Base-by-base conservation (phyloP, 148 eudicot species). In the Rhododendron ovatum region DNA sequence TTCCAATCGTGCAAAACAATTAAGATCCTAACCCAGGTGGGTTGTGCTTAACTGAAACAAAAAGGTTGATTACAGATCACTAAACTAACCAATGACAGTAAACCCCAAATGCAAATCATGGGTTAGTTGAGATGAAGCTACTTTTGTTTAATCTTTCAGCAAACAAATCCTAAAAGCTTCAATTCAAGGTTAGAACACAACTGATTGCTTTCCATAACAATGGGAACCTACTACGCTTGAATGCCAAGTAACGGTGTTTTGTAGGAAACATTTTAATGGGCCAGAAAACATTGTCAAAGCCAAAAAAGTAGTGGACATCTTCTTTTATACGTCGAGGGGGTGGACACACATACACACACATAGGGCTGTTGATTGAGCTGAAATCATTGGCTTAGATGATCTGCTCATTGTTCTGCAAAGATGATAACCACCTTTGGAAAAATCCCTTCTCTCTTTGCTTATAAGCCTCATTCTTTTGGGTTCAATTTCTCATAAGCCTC, bases 61-160 rank as follows among this genome's bases (percentile, higher is more conserved):
- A 87, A 75, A n/a, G 88, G 86, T 84, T 88, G 86, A 92, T 88
- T 87, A 89, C 84, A 85, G 84, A 83, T 84, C 86, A 51, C 20
- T 26, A 81, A 65, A 51, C 75, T 2, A 13, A 84, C 86, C 77
- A 22, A 81, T 17, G 26, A 53, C 47, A 80, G 69, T 47, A 84
- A 74, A 73, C 78, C 69, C 88, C 30, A 67, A 75, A n/a, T 87
- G 82, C 20, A 83, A 92, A 91, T 89, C 90, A 92, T 86, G 78
- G 85, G 85, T 93, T 93, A 88, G 93, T 94, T 94, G 92, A 86
- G 92, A 92, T 87, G 89, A 92, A 82, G 83, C 86, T 45, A 59
- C 6, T 41, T 80, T 87, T 89, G 90, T 91, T 90, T 92, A 89
- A 92, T n/a, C n/a, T 88, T 88, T 85, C 78, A 85, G 78, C 89